Conservation (phyloP, 176 grass and related monocot genomes). For the Triticum dicoccoides region DNA sequence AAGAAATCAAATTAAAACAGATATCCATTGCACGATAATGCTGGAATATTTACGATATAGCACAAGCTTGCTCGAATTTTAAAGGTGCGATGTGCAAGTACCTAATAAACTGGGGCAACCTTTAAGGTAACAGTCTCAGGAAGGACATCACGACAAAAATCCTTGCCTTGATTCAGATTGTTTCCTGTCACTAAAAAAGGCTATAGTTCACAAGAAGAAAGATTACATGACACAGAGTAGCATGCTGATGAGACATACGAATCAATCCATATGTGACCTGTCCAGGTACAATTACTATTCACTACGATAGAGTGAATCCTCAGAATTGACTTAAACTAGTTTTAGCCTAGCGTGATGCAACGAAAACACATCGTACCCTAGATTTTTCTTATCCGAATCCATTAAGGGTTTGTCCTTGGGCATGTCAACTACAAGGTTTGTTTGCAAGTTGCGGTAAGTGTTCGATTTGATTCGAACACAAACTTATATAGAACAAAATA, state of each 20-base stretch:
- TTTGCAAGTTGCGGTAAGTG: not conserved
- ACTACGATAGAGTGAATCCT: too few species aligned
- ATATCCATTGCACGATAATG: not conserved
- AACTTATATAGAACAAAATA: not conserved
- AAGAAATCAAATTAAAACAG: not conserved
- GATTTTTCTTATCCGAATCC: too few species aligned
- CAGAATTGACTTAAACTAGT: too few species aligned
- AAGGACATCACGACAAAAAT: slow-evolving; percentile 24
- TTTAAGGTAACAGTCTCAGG: slow-evolving; percentile 43
- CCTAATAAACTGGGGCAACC: slow-evolving; percentile 39
- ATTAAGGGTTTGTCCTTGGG: not conserved
- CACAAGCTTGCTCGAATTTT: not conserved
- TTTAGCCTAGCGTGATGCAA: too few species aligned
- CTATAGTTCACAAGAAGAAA: not conserved
- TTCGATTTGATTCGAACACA: not conserved
- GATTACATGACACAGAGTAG: too few species aligned
- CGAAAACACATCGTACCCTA: too few species aligned
- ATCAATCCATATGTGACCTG: too few species aligned
- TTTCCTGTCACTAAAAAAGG: not conserved
- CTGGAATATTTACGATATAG: not conserved
- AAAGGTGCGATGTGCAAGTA: not conserved
- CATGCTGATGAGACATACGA: too few species aligned
- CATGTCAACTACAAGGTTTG: not conserved
- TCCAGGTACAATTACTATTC: too few species aligned
- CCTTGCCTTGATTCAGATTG: not conserved